Percentiles rank a stretch among this genome's conserved stretches.
Evolutionary conservation across 208 protist genomes (phyloP).

Genomic region (Trypanosoma congolense): DNA sequence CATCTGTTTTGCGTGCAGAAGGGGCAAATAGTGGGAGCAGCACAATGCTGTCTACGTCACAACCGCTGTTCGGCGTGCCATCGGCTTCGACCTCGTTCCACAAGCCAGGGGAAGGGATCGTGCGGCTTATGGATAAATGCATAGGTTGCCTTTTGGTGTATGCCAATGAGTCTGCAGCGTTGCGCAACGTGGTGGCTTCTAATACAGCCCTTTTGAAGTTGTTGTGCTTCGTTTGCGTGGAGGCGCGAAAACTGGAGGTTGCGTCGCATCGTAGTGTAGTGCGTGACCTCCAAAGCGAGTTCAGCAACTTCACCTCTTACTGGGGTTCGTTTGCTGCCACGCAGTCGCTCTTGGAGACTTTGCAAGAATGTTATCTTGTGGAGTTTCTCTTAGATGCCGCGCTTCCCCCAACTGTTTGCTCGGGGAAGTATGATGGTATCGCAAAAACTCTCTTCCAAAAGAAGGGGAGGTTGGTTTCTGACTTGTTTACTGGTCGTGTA

Average conservation of each 20-base stretch:
- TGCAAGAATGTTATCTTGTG: constrained; percentile 67
- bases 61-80: constrained; percentile 20
- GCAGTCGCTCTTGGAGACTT: constrained; percentile 10
- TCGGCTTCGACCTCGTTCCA: constrained; percentile 30
- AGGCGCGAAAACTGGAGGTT: constrained; percentile 49
- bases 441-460: constrained; percentile 41
- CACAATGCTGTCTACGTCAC: neutral
- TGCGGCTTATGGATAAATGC: constrained; percentile 55
- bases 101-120: constrained; percentile 30
- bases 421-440: constrained; percentile 77
- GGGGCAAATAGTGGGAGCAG: neutral
- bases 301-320: constrained; percentile 33
- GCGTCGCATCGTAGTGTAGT: constrained; percentile 13
- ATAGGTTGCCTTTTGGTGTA: constrained; percentile 77
- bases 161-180: constrained; percentile 58
- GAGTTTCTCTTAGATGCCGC: constrained; percentile 87
- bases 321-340: constrained; percentile 12
- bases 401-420: constrained; percentile 84
- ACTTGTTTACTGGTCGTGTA: constrained; percentile 52
- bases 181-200: constrained; percentile 48
- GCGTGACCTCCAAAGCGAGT: constrained; percentile 51
- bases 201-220: constrained; percentile 45
- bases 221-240: constrained; percentile 60
- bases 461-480: constrained; percentile 59
- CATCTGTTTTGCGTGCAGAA: constrained; percentile 2